Base-by-base conservation (phyloP, 805 yeast species). In the Wickerhamomyces hampshirensis region DNA sequence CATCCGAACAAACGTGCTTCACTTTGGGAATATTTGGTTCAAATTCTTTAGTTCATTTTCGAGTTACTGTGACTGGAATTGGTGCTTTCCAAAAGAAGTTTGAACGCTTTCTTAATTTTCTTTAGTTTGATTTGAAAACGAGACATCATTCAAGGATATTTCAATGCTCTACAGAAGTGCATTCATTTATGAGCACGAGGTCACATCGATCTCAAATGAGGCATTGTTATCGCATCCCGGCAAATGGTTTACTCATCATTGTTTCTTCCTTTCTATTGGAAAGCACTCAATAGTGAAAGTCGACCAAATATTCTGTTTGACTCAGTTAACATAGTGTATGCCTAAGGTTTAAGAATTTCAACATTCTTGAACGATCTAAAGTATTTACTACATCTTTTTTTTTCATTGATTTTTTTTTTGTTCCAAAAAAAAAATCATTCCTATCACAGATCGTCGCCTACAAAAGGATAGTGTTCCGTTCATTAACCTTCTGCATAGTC, bases 371-470 rank as follows among this genome's bases (percentile, higher is more conserved):
- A 21, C 7, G 24, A 8, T 21, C 24, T 21, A 8, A 21, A 11
- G 11, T 11, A 21, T 8, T 8, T 21, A 21, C 11, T 11, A 11
- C 7, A 40, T 47, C 48, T 39, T 46, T 43, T 48, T 42, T 28
- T 31, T 28, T 38, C 39, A 24, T 44, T 42, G 28, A 42, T 48
- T 46, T 36, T 38, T 38, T 39, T 35, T 28, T 21, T 33, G 18
- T 28, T 13, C 39, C 40, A 39, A 46, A 44, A 47, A 21, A 42
- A 51, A 51, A 48, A 48, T 43, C 50, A 43, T 37, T 38, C 31
- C 41, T 33, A 26, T 28, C 40, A 23, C 10, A 13, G 5, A 33
- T 29, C 23, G 16, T 38, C 49, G 50, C 26, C 13, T 32, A 35
- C 56, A 44, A 35, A 48, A 42, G 47, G 54, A 46, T 38, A 26